These are phyloP conservation scores for Alternaria incomplexa DNA, from an alignment of 2,329 filamentous ascomycete genomes.

Conservation along the genomic window DNA sequence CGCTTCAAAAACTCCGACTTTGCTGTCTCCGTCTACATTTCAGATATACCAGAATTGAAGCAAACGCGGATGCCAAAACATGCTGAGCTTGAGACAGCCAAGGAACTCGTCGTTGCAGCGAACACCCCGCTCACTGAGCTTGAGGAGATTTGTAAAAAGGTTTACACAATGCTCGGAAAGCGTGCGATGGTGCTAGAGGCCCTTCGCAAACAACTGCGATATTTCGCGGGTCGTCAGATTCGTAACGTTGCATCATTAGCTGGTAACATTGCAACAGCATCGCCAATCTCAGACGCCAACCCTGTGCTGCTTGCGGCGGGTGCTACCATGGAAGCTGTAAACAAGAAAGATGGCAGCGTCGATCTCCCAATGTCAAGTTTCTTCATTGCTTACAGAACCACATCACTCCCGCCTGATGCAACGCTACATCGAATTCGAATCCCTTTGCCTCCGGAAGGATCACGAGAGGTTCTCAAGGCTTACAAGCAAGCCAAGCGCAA, in stretches of 20 bases:
- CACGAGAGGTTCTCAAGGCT: conserved; percentile 79
- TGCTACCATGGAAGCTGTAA: conserved; percentile 77
- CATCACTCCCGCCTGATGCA: conserved; percentile 77
- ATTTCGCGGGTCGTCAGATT: conserved; percentile 93
- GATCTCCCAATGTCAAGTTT: conserved; percentile 76
- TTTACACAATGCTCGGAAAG: conserved; percentile 58
- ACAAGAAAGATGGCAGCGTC: conserved; percentile 67
- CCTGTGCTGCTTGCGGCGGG: conserved; percentile 88
- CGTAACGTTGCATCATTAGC: conserved; percentile 93
- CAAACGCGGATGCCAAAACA: conserved; percentile 55
- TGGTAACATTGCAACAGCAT: conserved; percentile 90
- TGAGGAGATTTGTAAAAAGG: conserved; percentile 79
- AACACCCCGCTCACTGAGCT: conserved; percentile 91
- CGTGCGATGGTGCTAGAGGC: conserved; percentile 53
- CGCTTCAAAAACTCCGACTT: conserved; percentile 96
- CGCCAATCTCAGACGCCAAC: conserved; percentile 93
- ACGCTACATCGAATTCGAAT: conserved; percentile 84
- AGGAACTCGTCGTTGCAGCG: conserved; percentile 76
- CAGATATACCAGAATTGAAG: conserved; percentile 87
- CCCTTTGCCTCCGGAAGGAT: conserved; percentile 68
- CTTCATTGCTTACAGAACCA: conserved; percentile 87
- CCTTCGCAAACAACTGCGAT: conserved; percentile 92
- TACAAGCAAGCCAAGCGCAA: conserved; percentile 98
- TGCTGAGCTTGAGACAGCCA: conserved; percentile 32
- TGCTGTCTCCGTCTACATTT: conserved; percentile 85